A percentile compares a stretch with the other conserved stretches of the same genome.
phyloP scores from a whole-genome alignment of 805 yeast species.

The Candida nitratophila region DNA sequence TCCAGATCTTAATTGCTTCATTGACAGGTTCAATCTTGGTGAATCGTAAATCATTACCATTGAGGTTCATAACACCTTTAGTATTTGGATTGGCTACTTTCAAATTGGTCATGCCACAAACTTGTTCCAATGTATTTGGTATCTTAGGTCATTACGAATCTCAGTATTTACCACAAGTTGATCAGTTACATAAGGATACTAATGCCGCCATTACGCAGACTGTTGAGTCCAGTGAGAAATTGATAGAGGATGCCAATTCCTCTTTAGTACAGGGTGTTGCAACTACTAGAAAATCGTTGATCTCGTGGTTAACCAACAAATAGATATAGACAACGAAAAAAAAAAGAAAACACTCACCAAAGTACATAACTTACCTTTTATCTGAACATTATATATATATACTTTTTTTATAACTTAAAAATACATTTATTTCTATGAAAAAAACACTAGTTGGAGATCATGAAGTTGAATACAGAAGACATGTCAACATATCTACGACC shows the following conservation, averaged over 20 bases:
- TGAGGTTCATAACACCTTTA: conserved; percentile 46
- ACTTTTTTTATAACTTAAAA: not conserved
- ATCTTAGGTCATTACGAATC: conserved; percentile 24
- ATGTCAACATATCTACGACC: conserved; percentile 88
- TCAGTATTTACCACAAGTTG: conserved; percentile 31
- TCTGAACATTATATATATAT: no score
- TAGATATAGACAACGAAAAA: not conserved
- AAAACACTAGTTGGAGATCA: not conserved
- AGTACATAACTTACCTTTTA: not conserved
- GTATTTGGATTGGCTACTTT: conserved; percentile 41
- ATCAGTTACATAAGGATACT: conserved; percentile 14
- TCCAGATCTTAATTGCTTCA: conserved; percentile 48
- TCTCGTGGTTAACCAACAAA: not conserved
- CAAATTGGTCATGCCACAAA: conserved; percentile 41
- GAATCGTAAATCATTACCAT: conserved; percentile 37
- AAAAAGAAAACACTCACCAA: no score
- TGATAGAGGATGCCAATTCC: not conserved
- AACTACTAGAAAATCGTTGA: not conserved
- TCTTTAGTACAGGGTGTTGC: not conserved
- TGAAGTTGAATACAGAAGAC: conserved; percentile 54
- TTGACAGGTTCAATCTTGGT: conserved; percentile 51
- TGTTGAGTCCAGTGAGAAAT: not conserved
- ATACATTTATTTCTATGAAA: not conserved
- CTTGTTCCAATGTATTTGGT: conserved; percentile 29
- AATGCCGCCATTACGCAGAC: not conserved